phyloP scores from a whole-genome alignment of 1,284 basidiomycete genomes.

The Ganoderma sp. region DNA sequence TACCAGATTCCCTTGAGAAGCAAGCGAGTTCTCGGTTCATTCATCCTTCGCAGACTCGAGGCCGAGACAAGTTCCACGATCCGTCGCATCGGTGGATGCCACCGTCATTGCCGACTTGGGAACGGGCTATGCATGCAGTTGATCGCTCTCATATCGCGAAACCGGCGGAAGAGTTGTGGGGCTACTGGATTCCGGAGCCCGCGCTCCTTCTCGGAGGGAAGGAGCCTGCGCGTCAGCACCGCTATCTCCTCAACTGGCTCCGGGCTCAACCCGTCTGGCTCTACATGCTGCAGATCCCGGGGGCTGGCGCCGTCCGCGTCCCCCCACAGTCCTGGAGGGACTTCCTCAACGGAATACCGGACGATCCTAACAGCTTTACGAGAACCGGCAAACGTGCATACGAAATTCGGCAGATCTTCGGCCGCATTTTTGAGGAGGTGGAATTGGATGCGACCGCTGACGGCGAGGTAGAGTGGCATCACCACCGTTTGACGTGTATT shows the following conservation, averaged over 20 bases:
- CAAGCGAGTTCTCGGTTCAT: no score
- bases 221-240: neutral
- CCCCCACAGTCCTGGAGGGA: conserved; percentile 14
- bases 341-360: conserved; percentile 10
- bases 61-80: conserved; percentile 17
- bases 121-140: neutral
- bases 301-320: neutral
- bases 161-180: conserved; percentile 3
- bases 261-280: conserved; percentile 11
- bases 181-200: conserved; percentile 21
- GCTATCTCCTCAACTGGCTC: conserved; percentile 18
- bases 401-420: conserved; percentile 7
- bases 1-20: neutral
- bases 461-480: conserved; percentile 1
- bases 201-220: conserved; percentile 7
- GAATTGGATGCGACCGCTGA: neutral
- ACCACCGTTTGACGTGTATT: neutral
- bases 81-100: conserved; percentile 14
- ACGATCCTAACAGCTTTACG: neutral
- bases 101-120: neutral
- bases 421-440: neutral
- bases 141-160: neutral
- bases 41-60: conserved; percentile 1
- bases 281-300: conserved; percentile 8
- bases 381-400: neutral